Evolutionary conservation across 179 eudicot genomes (phyloP).

Genomic region (Dionaea muscipula): DNA sequence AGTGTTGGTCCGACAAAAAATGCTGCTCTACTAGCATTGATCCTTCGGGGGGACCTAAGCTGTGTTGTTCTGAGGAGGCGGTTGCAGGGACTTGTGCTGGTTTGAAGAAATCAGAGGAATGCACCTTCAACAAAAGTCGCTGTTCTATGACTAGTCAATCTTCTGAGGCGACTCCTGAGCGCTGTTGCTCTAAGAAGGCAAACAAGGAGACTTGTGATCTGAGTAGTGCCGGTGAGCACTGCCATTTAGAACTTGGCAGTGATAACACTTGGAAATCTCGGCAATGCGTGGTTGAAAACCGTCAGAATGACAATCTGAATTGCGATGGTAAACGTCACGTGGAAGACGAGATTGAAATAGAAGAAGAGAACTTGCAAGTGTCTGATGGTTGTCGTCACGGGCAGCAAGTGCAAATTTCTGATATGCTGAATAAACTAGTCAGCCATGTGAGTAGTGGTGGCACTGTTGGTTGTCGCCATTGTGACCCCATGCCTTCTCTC

Average conservation of each 20-base stretch:
- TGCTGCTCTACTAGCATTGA: slow-evolving; percentile 10
- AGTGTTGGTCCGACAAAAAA: slow-evolving; percentile 9
- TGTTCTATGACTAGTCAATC: slow-evolving; percentile 3
- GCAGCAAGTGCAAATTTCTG: not conserved
- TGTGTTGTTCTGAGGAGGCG: slow-evolving; percentile 10
- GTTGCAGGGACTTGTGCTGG: slow-evolving; percentile 1
- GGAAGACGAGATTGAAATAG: not conserved
- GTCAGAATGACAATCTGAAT: slow-evolving; percentile 1
- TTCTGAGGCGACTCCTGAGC: not conserved
- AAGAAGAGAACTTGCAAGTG: not conserved
- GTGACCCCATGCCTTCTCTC: slow-evolving; percentile 9
- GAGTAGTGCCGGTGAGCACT: not conserved
- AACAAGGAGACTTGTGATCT: not conserved
- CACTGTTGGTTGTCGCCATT: slow-evolving; percentile 9
- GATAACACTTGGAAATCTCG: not conserved
- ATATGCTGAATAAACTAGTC: not conserved
- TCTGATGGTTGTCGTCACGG: not conserved
- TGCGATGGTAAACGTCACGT: slow-evolving; percentile 4
- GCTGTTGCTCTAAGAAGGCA: not conserved
- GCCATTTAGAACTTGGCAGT: not conserved
- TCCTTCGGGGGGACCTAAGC: slow-evolving; percentile 4
- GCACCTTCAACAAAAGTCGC: too few relatives aligned
- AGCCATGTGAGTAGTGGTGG: not conserved
- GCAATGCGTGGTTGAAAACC: not conserved
- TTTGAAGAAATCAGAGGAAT: not conserved